Evolutionary conservation across 1,284 basidiomycete genomes (phyloP), one percentile per base, ranked within the genome.

Genomic region (Ceratobasidium sp.): DNA sequence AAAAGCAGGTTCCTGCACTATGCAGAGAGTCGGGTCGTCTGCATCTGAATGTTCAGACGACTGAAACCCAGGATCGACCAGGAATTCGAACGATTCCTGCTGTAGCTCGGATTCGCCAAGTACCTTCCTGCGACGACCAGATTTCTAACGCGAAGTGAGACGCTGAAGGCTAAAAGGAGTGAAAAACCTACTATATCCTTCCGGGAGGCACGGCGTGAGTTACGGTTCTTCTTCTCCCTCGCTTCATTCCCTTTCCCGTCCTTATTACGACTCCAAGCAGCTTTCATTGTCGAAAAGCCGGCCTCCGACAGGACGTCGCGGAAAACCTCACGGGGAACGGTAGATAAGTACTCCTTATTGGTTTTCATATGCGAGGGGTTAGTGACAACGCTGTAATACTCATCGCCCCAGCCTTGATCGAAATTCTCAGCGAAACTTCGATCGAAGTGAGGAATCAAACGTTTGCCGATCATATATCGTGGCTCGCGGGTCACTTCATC

Each of bases 41-140:
- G 15, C 26, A 38, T 65, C 62, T 17, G 62, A 65, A 33, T 65
- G 13, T 15, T 65, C 62, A 17, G 62, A 65, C 20, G 62, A 65
- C 33, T 44, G 38, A 15, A 33, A 65, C 28, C 10, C 28, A 42
- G 59, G 59, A 2, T 62, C 28, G 23, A 28, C 59, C 6, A 42
- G 7, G 20, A 62, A 62, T 2, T 9, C 28, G 38, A 62, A 33
- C 10, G 15, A 12, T 17, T 4, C 59, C 12, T 9, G 2, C 26
- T 62, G 10, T 10, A 62, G 26, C 12, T 28, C 59, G 9, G 59
- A 38, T 9, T 10, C 9, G 1, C 33, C n/a, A 7, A 62, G 38
- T n/a, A 2, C 28, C 6, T 12, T 26, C 9, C 2, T 15, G 10
- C 59, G 59, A 7, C 59, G 59, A 12, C 4, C 17, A 17, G 12